Percentiles rank a stretch among this genome's conserved stretches.
Evolutionary conservation across 2,329 filamentous ascomycete species (phyloP).

Genomic region (Cytospora paraplurivora): DNA sequence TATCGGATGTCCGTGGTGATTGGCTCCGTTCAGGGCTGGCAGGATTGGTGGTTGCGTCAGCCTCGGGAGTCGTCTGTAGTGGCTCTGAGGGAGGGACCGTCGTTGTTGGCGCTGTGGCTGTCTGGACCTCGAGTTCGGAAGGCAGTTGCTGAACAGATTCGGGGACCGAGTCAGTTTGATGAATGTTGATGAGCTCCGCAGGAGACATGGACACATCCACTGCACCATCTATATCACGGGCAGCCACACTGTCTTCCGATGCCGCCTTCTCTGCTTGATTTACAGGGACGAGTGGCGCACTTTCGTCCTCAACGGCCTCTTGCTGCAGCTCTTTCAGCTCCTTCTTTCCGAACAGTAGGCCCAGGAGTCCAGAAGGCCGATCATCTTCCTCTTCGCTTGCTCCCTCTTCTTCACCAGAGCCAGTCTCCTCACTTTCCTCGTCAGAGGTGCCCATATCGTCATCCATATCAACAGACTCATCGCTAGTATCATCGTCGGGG

Average conservation of each 20-base stretch:
- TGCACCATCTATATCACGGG: neutral
- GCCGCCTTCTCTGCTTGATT: neutral
- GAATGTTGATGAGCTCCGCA: constrained; percentile 33
- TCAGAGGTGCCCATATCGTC: constrained; percentile 65
- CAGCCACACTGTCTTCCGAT: neutral
- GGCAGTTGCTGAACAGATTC: neutral
- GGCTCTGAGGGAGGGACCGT: constrained; percentile 32
- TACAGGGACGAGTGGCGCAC: neutral
- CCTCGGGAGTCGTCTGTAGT: constrained; percentile 45
- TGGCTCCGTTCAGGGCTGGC: constrained; percentile 49
- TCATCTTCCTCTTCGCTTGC: constrained; percentile 45
- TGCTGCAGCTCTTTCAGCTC: constrained; percentile 57
- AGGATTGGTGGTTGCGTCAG: constrained; percentile 46
- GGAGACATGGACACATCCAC: neutral
- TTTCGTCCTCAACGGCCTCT: constrained; percentile 36
- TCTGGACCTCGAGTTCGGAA: neutral
- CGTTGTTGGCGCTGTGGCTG: constrained; percentile 35
- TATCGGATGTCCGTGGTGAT: constrained; percentile 53
- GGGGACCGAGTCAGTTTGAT: neutral
- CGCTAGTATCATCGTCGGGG: constrained; percentile 54
- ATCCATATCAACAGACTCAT: constrained; percentile 70
- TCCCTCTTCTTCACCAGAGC: constrained; percentile 44
- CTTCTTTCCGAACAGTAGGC: constrained; percentile 61
- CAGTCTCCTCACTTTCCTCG: constrained; percentile 48
- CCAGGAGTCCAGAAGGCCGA: constrained; percentile 52